Evolutionary conservation across 176 grass and related monocot species (phyloP), one percentile per base, ranked within the genome.

Genomic region (Otatea glauca): DNA sequence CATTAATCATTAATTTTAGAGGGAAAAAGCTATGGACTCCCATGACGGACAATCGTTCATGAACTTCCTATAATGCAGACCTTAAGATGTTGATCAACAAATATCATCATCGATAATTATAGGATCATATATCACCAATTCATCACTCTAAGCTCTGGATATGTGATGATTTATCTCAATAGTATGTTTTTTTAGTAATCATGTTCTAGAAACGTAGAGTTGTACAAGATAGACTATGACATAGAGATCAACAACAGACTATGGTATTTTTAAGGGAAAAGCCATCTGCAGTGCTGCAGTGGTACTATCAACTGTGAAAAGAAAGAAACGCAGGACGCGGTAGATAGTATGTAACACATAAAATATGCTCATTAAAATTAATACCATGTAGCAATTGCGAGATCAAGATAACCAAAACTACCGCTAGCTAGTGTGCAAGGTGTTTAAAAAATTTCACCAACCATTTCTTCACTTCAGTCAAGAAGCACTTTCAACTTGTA

Each of bases 401-500:
- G 7, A 84, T 27, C 21, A 73, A 59, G 29, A 53, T 27, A 74
- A 79, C 73, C 79, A 35, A 35, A 70, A 76, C 9, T 77, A 76
- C n/a, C 79, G 24, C 71, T 47, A 71, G 27, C 37, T 73, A 60
- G 25, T n/a, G 58, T 61, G 53, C 20, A 73, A 62, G 84, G 82
- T 4, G 20, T 62, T 83, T 49, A 72, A 29, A 47, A 42, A 74
- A 50, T 49, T 16, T 90, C 84, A 79, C 62, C 61, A 84, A 25
- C 32, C 9, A 58, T 74, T 63, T 66, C 54, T 58, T 65, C 61
- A 48, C 27, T 79, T 61, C 63, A 76, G 20, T 84, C 76, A 90
- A 86, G 68, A 64, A 72, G 81, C 38, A 65, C 63, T 86, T 75
- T 92, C 56, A 68, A 24, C 76, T 73, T 90, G 85, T 68, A 74